phyloP scores from a whole-genome alignment of 352 stramenopile genomes.

The Phytophthora pini region DNA sequence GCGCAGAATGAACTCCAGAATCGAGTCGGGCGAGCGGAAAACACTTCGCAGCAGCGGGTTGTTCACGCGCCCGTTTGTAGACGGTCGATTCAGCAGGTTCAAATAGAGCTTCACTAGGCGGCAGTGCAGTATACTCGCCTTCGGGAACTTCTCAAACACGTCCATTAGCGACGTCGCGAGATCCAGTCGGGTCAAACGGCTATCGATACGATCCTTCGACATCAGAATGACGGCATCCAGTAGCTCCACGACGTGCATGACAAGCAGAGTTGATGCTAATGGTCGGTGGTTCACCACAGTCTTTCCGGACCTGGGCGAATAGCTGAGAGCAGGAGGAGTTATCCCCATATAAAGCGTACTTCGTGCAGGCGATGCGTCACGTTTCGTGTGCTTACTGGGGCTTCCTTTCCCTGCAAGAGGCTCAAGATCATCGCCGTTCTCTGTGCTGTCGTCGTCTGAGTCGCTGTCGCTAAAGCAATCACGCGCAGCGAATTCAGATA shows the following conservation, averaged over 20 bases:
- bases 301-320: slow-evolving; percentile 56
- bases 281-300: slow-evolving; percentile 66
- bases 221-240: slow-evolving; percentile 68
- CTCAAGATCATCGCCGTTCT: slow-evolving; percentile 29
- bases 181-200: slow-evolving; percentile 55
- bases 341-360: slow-evolving; percentile 33
- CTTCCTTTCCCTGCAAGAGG: slow-evolving; percentile 9
- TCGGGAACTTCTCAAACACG: slow-evolving; percentile 77
- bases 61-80: slow-evolving; percentile 67
- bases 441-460: slow-evolving; percentile 54
- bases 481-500: slow-evolving; percentile 71
- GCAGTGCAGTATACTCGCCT: slow-evolving; percentile 78
- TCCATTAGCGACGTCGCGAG: slow-evolving; percentile 66
- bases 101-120: slow-evolving; percentile 74
- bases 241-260: slow-evolving; percentile 72
- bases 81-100: slow-evolving; percentile 68
- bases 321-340: slow-evolving; percentile 33
- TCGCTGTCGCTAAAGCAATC: slow-evolving; percentile 84
- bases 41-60: slow-evolving; percentile 79
- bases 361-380: slow-evolving; percentile 9
- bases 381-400: slow-evolving; percentile 28
- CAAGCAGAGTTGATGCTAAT: slow-evolving; percentile 66
- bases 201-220: slow-evolving; percentile 68
- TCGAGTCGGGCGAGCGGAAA: slow-evolving; percentile 70
- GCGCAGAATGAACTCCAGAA: slow-evolving; percentile 73